These are phyloP conservation scores for Telfairia occidentalis DNA, from an alignment of 331 rosid species.

Conservation along the genomic window DNA sequence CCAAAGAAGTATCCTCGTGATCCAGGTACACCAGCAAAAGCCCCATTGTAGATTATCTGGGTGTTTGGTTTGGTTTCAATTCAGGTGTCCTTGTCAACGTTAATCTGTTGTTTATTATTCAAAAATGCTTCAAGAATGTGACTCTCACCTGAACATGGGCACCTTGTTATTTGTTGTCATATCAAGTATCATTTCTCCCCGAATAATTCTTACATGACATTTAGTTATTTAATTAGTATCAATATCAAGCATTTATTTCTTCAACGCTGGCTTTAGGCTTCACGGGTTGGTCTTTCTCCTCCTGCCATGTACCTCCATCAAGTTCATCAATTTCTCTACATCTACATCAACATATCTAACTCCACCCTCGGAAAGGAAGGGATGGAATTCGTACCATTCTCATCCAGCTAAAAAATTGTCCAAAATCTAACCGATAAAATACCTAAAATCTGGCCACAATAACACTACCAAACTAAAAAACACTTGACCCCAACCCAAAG, in stretches of 20 bases:
- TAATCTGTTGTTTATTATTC: background rate
- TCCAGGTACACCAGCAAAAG: constrained; percentile 72
- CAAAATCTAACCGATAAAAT: background rate
- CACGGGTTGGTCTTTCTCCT: background rate
- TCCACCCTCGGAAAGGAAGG: background rate
- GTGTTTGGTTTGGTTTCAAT: constrained; percentile 3
- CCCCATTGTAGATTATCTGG: constrained; percentile 35
- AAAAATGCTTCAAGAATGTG: background rate
- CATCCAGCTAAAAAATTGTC: background rate
- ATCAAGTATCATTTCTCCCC: background rate
- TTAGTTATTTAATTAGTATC: background rate
- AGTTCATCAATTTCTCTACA: background rate
- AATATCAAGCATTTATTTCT: background rate
- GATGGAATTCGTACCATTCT: background rate
- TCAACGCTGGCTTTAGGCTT: background rate
- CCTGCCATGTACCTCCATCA: background rate
- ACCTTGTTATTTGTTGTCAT: background rate
- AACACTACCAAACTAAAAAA: background rate
- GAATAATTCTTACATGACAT: background rate
- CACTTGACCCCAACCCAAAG: background rate
- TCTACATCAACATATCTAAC: background rate
- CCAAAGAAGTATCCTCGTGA: constrained; percentile 64
- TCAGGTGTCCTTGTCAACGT: background rate
- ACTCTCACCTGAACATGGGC: background rate
- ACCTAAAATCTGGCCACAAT: background rate